phyloP scores from a whole-genome alignment of 305 asterid species.

The Rubia tinctorum region DNA sequence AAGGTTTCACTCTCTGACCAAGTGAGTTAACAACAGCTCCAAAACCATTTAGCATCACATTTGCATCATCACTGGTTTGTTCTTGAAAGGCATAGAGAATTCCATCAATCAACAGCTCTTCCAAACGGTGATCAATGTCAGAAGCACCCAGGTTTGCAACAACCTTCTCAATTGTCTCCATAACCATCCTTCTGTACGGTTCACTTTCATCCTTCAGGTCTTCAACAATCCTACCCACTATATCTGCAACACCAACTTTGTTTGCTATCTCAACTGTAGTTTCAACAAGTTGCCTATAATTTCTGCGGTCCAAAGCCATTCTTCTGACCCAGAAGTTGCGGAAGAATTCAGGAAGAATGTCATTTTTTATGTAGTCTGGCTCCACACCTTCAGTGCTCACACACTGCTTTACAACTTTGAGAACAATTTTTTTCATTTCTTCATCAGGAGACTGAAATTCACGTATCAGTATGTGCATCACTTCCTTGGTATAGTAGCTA shows the following conservation, averaged over 20 bases:
- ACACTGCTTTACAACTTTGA: constrained; percentile 97
- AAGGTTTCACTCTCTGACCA: constrained; percentile 85
- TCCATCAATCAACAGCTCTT: constrained; percentile 93
- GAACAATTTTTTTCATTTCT: constrained; percentile 97
- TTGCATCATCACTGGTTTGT: constrained; percentile 96
- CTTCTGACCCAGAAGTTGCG: constrained; percentile 96
- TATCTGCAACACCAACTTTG: constrained; percentile 95
- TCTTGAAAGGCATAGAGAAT: constrained; percentile 96
- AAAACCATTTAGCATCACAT: constrained; percentile 95
- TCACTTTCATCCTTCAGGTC: constrained; percentile 95
- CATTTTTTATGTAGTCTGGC: constrained; percentile 75
- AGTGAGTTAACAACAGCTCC: constrained; percentile 97
- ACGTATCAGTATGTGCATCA: constrained; percentile 87
- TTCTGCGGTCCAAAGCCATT: constrained; percentile 96
- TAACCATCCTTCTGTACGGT: constrained; percentile 97
- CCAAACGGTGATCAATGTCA: constrained; percentile 85
- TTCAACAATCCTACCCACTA: constrained; percentile 91
- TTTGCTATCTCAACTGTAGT: constrained; percentile 97
- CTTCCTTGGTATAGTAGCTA: constrained; percentile 93
- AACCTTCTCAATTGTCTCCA: constrained; percentile 99
- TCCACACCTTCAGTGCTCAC: constrained; percentile 99
- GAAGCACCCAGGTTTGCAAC: constrained; percentile 87
- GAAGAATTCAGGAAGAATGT: constrained; percentile 94
- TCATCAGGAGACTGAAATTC: constrained; percentile 99
- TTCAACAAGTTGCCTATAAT: constrained; percentile 91